Base-by-base conservation (phyloP, 2,329 filamentous ascomycete species). In the Fusarium succisae region DNA sequence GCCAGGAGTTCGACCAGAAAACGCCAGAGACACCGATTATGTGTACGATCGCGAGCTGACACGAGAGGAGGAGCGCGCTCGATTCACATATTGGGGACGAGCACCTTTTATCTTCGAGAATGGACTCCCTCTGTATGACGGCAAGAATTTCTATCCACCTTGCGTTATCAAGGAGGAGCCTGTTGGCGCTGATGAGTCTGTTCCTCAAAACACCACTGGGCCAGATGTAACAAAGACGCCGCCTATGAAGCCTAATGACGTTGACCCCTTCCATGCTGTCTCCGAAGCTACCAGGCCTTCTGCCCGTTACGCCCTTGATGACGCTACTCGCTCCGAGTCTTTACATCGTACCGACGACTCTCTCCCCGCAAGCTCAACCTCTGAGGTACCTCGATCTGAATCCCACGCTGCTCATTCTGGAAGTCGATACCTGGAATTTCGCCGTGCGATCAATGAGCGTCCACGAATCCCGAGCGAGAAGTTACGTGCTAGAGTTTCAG, bases 81-180 rank as follows among this genome's bases (percentile, higher is more conserved):
- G 90, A 50, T 86, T 87, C 70, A 81, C 91, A 71, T 91, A 90
- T 78, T 92, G 89, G 88, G 89, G 88, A 15, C 87, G 88, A 48
- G 86, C 87, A 22, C 86, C 89, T 47, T 84, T 81, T 37, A 84
- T 86, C 72, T 83, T 84, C 18, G 83, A 87, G 55, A 84, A 82
- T 39, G 88, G 89, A 5, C 81, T 91, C 45, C 90, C 90, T 39
- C 91, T 90, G 79, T 92, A 90, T 74, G 90, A 92, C 73, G 90
- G 90, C 30, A 91, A 90, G 78, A 86, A 91, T 77, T 91, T 91
- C 74, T 91, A 91, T 70, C 88, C 87, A 37, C 82, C 88, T 7
- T 91, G 89, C 1, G 88, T 88, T 3, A 78, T 80, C 70, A 88
- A 87, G 77, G 76, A 80, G 39, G 70, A 68, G 37, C 71, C 73